Evolutionary conservation across 2,329 filamentous ascomycete genomes (phyloP).

Genomic region (Pseudodiploospora longispora): DNA sequence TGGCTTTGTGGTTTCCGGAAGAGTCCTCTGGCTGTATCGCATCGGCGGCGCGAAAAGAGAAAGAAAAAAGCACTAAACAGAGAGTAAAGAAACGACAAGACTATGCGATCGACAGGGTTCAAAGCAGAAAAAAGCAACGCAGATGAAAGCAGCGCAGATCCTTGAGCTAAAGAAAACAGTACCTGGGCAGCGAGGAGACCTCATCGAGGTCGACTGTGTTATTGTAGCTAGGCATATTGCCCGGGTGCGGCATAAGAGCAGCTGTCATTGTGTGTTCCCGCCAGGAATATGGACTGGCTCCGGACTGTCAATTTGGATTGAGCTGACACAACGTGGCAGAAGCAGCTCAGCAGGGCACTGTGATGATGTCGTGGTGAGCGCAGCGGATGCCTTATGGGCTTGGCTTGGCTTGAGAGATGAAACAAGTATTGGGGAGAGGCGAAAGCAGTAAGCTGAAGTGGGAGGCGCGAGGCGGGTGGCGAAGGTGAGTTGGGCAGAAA

Average conservation of each 20-base stretch:
- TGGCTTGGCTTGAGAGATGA: slow-evolving; percentile 9
- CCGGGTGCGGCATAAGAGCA: slow-evolving; percentile 39
- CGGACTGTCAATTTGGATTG: slow-evolving; percentile 18
- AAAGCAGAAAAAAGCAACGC: slow-evolving; percentile 33
- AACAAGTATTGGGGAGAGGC: slow-evolving; percentile 3
- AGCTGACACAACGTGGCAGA: slow-evolving; percentile 9
- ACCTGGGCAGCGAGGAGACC: slow-evolving; percentile 54
- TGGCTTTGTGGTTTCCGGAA: slow-evolving; percentile 10
- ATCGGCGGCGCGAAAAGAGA: slow-evolving; percentile 15
- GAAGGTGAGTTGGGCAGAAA: slow-evolving; percentile 30
- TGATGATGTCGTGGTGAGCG: slow-evolving; percentile 19
- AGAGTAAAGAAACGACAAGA: slow-evolving; percentile 12
- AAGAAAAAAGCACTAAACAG: slow-evolving; percentile 23
- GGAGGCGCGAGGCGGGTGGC: slow-evolving; percentile 11
- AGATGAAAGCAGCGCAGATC: slow-evolving; percentile 28
- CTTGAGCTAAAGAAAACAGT: slow-evolving; percentile 40
- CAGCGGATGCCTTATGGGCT: slow-evolving; percentile 13
- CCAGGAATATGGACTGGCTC: slow-evolving; percentile 21
- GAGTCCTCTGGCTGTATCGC: slow-evolving; percentile 11
- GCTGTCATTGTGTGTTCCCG: slow-evolving; percentile 38
- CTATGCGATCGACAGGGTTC: slow-evolving; percentile 2
- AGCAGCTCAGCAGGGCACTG: slow-evolving; percentile 14
- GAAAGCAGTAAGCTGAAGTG: slow-evolving; percentile 15
- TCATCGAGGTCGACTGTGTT: slow-evolving; percentile 47
- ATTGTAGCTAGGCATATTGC: slow-evolving; percentile 47